These are phyloP conservation scores for Pichia sp. DNA, from an alignment of 1,139 yeast genomes.

Conservation along the genomic window DNA sequence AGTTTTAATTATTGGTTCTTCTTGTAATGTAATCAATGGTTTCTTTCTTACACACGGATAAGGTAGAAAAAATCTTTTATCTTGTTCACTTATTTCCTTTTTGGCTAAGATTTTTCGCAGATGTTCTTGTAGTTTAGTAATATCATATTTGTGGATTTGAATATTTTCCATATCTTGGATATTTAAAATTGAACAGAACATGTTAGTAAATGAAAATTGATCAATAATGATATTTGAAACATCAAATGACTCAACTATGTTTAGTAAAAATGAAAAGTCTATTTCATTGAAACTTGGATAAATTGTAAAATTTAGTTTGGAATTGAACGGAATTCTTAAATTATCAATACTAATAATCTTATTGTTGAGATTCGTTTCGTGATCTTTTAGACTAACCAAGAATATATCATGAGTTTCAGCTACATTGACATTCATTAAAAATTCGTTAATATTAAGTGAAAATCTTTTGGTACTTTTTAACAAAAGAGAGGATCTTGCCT, in stretches of 20 bases:
- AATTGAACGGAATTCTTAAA: conserved; percentile 3
- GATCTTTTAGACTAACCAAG: not conserved
- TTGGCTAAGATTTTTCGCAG: conserved; percentile 1
- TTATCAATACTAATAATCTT: not conserved
- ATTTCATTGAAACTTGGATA: conserved; percentile 7
- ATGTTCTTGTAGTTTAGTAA: conserved; percentile 1
- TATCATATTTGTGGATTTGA: conserved; percentile 1
- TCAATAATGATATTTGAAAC: conserved; percentile 1
- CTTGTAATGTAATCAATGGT: not conserved
- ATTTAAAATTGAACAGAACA: not conserved
- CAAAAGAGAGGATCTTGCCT: not conserved
- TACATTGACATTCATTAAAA: conserved; percentile 1
- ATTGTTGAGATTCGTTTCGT: not conserved
- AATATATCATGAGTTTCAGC: conserved; percentile 5
- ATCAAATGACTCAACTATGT: not conserved
- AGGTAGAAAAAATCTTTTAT: not conserved
- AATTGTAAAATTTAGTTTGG: conserved; percentile 2
- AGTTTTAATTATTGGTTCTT: not conserved
- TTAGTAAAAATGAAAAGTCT: conserved; percentile 1
- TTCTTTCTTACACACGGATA: not conserved
- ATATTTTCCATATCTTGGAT: not conserved
- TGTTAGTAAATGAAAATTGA: conserved; percentile 6
- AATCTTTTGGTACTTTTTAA: not conserved
- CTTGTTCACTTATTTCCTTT: not conserved
- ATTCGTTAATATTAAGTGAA: conserved; percentile 6